Conservation (phyloP, 257 asterid species). For the Gentiana dahurica region DNA sequence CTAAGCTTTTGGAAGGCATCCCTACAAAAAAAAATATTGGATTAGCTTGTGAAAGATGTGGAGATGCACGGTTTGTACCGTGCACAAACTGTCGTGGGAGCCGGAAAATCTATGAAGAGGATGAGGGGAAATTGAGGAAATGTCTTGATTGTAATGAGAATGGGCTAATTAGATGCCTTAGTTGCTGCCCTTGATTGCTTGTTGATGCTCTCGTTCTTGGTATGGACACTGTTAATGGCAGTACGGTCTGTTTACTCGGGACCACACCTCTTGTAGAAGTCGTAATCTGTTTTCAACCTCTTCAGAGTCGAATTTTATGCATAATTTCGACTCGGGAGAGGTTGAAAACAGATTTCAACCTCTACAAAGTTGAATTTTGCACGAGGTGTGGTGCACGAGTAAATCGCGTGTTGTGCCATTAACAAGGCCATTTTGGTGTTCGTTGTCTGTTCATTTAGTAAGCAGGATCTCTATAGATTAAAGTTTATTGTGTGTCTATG, state of each 20-base stretch:
- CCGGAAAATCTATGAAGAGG: constrained; percentile 53
- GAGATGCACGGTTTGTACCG: constrained; percentile 79
- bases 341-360: too few relatives aligned
- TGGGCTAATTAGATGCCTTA: constrained; percentile 68
- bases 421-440: not conserved
- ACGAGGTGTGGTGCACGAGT: too few relatives aligned
- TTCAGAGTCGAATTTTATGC: too few relatives aligned
- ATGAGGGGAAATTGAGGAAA: constrained; percentile 41
- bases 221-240: too few relatives aligned
- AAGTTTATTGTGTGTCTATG: constrained; percentile 3
- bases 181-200: constrained; percentile 48
- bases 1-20: constrained; percentile 46
- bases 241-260: too few relatives aligned
- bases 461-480: constrained; percentile 6
- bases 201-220: not conserved
- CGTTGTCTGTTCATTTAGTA: constrained; percentile 1
- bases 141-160: constrained; percentile 78
- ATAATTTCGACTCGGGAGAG: too few relatives aligned
- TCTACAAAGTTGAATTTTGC: too few relatives aligned
- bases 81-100: constrained; percentile 82
- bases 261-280: too few relatives aligned
- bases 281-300: too few relatives aligned
- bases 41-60: constrained; percentile 63
- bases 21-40: constrained; percentile 34
- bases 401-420: too few relatives aligned